Conservation (phyloP, 192 early-diverging fungal species). For the Coemansia sp. region DNA sequence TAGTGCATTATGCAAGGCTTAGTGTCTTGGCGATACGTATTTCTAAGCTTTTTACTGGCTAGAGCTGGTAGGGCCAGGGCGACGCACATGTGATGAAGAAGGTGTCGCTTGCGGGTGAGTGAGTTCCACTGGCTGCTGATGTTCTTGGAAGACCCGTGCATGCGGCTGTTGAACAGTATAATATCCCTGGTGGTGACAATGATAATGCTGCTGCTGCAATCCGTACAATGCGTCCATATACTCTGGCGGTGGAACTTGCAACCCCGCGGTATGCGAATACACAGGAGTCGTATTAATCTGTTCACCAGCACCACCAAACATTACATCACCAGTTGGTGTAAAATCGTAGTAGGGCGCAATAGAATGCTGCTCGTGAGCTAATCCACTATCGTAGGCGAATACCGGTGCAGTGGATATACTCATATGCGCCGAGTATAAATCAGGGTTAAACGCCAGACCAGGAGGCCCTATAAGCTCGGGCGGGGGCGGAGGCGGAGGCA, state of each 20-base stretch:
- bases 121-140: not conserved
- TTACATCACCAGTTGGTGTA: not conserved
- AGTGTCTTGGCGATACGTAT: too few species aligned
- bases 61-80: not conserved
- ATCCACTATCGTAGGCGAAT: not conserved
- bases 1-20: too few species aligned
- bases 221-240: constrained; percentile 3
- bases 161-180: not conserved
- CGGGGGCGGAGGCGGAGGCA: not conserved
- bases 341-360: not conserved
- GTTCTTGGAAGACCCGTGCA: not conserved
- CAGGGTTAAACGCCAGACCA: not conserved
- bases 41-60: too few species aligned
- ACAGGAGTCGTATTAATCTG: not conserved
- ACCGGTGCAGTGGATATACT: not conserved
- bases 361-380: not conserved
- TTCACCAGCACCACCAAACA: not conserved
- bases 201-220: constrained; percentile 10
- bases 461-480: not conserved
- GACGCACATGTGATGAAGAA: not conserved
- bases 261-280: not conserved
- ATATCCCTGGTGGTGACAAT: too few species aligned
- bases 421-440: not conserved
- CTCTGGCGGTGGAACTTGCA: not conserved
- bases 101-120: not conserved